Conservation (phyloP, 768 basidiomycete species). For the Podaxis sp. region DNA sequence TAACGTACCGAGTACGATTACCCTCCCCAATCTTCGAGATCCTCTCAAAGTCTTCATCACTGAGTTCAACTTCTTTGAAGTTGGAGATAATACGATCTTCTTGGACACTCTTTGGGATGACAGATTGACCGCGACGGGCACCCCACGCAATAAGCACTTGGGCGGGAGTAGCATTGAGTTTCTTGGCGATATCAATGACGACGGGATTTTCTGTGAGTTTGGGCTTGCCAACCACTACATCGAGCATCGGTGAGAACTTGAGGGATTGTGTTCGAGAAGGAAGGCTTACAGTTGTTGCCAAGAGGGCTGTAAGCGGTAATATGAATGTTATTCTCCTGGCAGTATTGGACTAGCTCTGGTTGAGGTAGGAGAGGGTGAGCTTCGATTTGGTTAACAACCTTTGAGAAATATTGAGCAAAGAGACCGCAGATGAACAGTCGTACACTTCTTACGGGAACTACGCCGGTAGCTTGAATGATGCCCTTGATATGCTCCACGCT, state of each 20-base stretch:
- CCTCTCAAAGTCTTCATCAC: slow-evolving; percentile 61
- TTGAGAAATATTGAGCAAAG: background rate
- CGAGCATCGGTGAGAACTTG: background rate
- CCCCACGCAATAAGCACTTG: slow-evolving; percentile 87
- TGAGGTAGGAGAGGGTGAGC: slow-evolving; percentile 79
- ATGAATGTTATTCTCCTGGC: slow-evolving; percentile 65
- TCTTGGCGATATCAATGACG: slow-evolving; percentile 59
- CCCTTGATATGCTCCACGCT: slow-evolving; percentile 58
- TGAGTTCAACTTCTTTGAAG: slow-evolving; percentile 70
- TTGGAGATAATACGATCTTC: slow-evolving; percentile 70
- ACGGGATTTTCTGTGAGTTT: slow-evolving; percentile 64
- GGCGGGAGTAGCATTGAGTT: slow-evolving; percentile 62
- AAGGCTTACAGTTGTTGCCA: slow-evolving; percentile 66
- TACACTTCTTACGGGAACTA: slow-evolving; percentile 52
- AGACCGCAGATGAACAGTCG: background rate
- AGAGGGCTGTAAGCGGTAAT: slow-evolving; percentile 67
- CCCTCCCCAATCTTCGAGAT: slow-evolving; percentile 46
- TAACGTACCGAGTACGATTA: slow-evolving; percentile 37
- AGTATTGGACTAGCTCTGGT: slow-evolving; percentile 66
- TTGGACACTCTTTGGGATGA: slow-evolving; percentile 82
- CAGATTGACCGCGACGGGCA: slow-evolving; percentile 65
- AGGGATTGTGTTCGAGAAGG: background rate
- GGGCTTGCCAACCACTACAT: slow-evolving; percentile 52
- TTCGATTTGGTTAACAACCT: slow-evolving; percentile 78
- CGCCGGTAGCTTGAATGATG: slow-evolving; percentile 64